Percentiles rank a stretch among this genome's conserved stretches.
Conservation (phyloP, 1,284 basidiomycete genomes). For the Volvariella volvacea region DNA sequence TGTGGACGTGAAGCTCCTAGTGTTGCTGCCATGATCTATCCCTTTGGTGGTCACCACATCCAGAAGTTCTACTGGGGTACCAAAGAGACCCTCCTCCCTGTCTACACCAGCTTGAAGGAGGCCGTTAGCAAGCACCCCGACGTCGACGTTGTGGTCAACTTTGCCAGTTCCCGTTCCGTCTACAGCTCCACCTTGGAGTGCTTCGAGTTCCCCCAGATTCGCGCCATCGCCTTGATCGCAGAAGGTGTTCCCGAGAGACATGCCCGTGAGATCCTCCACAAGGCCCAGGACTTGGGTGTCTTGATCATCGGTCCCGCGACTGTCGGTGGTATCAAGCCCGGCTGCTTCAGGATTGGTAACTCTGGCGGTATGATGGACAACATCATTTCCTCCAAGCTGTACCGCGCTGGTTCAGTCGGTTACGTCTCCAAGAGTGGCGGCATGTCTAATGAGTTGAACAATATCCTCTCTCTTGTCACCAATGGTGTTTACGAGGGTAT, state of each 20-base stretch:
- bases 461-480: constrained; percentile 95
- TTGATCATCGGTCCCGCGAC: constrained; percentile 98
- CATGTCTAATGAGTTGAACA: constrained; percentile 99
- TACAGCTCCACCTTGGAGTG: constrained; percentile 94
- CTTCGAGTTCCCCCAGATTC: constrained; percentile 57
- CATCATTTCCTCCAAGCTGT: constrained; percentile 97
- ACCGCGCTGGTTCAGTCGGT: constrained; percentile 94
- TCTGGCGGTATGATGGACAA: constrained; percentile 94
- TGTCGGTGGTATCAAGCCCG: constrained; percentile 99
- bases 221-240: constrained; percentile 89
- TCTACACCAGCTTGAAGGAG: constrained; percentile 92
- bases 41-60: constrained; percentile 99
- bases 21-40: constrained; percentile 99
- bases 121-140: constrained; percentile 95
- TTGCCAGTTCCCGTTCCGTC: constrained; percentile 91
- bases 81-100: constrained; percentile 95
- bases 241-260: constrained; percentile 99
- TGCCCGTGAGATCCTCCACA: constrained; percentile 92
- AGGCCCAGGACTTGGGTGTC: constrained; percentile 81
- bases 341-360: constrained; percentile 94
- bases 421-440: constrained; percentile 99
- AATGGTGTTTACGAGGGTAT: constrained; percentile 99
- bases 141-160: constrained; percentile 98
- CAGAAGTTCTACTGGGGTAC: constrained; percentile 99
- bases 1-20: constrained; percentile 92